Conservation (phyloP, 2,329 filamentous ascomycete genomes). For the Ceratocystis huliohia region DNA sequence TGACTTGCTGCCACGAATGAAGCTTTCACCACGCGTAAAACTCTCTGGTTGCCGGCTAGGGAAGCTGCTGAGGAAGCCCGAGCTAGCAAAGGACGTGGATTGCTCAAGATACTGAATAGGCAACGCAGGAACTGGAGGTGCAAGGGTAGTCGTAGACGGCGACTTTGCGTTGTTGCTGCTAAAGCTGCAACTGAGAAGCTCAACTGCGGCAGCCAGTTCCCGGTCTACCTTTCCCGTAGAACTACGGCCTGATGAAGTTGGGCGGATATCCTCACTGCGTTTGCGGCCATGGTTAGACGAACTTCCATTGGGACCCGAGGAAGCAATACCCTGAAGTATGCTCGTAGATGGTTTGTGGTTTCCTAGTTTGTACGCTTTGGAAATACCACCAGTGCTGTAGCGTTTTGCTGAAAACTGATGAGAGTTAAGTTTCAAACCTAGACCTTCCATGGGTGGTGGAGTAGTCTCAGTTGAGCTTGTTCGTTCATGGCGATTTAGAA, state of each 20-base stretch:
- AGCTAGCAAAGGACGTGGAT: slow-evolving; percentile 42
- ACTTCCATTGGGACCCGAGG: slow-evolving; percentile 26
- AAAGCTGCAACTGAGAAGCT: slow-evolving; percentile 82
- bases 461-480: slow-evolving; percentile 86
- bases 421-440: slow-evolving; percentile 39
- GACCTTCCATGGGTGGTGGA: slow-evolving; percentile 61
- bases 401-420: slow-evolving; percentile 43
- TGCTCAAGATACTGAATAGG: slow-evolving; percentile 66
- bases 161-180: slow-evolving; percentile 52
- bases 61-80: slow-evolving; percentile 52
- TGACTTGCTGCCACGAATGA: slow-evolving; percentile 24
- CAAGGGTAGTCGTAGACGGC: slow-evolving; percentile 49
- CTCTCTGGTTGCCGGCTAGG: slow-evolving; percentile 49
- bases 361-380: slow-evolving; percentile 67
- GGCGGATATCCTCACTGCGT: slow-evolving; percentile 62
- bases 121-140: slow-evolving; percentile 77
- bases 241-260: slow-evolving; percentile 66
- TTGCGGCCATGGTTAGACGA: slow-evolving; percentile 49
- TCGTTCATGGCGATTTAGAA: slow-evolving; percentile 63
- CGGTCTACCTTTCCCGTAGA: slow-evolving; percentile 68
- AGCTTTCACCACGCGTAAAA: slow-evolving; percentile 48
- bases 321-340: slow-evolving; percentile 36
- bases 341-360: slow-evolving; percentile 38
- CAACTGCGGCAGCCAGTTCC: slow-evolving; percentile 79
- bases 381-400: slow-evolving; percentile 47